Evolutionary conservation across 2,329 filamentous ascomycete species (phyloP), one percentile per base, ranked within the genome.

Genomic region (Xylariales sp.): DNA sequence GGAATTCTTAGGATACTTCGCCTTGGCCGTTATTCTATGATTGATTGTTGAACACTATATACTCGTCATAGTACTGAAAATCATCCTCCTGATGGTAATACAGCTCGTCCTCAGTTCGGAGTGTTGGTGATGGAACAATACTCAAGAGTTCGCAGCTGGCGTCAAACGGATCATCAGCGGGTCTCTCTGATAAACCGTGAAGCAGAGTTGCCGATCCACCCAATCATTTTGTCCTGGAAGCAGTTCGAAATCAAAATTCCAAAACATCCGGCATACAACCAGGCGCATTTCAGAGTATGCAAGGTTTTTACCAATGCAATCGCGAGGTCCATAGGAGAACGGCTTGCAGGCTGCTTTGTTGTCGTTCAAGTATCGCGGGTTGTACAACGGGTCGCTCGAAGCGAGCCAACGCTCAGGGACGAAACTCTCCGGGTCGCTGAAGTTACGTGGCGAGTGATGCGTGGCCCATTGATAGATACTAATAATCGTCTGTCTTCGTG

Each of bases 381-480:
- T 37, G 8, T 29, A 25, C 8, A 37, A 15, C 29, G 29, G 29
- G 16, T 31, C 12, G 7, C 37, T 22, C 11, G 45, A 35, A 22
- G 25, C 40, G 10, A 44, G n/a, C 44, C 46, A 44, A 4, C 46
- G 33, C 20, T 47, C 43, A 11, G 48, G 48, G 7, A 37, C 33
- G 34, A 49, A 51, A 20, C 15, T 21, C 14, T 43, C 40, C 9
- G 42, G 44, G 6, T 38, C n/a, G n/a, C 25, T 25, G 11, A 38
- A 31, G 34, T 31, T 38, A n/a, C 35, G 21, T 11, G 32, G 31
- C n/a, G 44, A 24, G 18, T 42, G 48, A n/a, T 34, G 18, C 7
- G 44, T 33, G 14, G 62, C 51, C 51, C 67, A 73, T 2, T 66
- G 59, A 31, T 68, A 61, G 10, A 54, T 59, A 1, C 63, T 64